Conservation (phyloP, 371 early-diverging fungal species). For the Zopfochytrium polystomum region DNA sequence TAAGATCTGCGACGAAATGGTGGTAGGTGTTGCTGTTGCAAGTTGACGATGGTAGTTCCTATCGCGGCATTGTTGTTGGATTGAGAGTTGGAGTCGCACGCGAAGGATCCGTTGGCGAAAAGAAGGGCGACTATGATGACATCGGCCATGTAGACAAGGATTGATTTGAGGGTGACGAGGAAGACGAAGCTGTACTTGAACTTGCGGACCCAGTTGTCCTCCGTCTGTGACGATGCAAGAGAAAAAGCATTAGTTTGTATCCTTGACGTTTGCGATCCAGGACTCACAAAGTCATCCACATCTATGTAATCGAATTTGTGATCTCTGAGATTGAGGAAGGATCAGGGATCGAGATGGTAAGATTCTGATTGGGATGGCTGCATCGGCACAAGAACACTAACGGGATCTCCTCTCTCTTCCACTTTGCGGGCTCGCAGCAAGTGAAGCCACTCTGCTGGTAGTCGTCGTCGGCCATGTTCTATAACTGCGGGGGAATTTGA, state of each 20-base stretch:
- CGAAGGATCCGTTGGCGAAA: slow-evolving; percentile 1
- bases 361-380: background rate
- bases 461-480: background rate
- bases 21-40: background rate
- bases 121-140: slow-evolving; percentile 26
- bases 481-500: background rate
- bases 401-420: slow-evolving; percentile 74
- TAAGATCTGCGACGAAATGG: slow-evolving; percentile 2
- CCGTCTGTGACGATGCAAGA: slow-evolving; percentile 23
- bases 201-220: slow-evolving; percentile 25
- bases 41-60: background rate
- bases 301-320: slow-evolving; percentile 88
- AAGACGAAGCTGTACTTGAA: slow-evolving; percentile 61
- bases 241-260: too few species aligned
- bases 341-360: background rate
- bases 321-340: slow-evolving; percentile 46
- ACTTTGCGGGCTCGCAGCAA: slow-evolving; percentile 45
- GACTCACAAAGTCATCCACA: slow-evolving; percentile 66
- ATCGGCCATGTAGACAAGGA: slow-evolving; percentile 57
- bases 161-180: slow-evolving; percentile 66
- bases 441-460: background rate
- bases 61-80: slow-evolving; percentile 1
- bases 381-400: background rate
- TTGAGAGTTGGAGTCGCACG: background rate
- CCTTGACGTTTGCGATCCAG: too few species aligned